Evolutionary conservation across 345 rosid species (phyloP).

Genomic region (Aethionema arabicum): DNA sequence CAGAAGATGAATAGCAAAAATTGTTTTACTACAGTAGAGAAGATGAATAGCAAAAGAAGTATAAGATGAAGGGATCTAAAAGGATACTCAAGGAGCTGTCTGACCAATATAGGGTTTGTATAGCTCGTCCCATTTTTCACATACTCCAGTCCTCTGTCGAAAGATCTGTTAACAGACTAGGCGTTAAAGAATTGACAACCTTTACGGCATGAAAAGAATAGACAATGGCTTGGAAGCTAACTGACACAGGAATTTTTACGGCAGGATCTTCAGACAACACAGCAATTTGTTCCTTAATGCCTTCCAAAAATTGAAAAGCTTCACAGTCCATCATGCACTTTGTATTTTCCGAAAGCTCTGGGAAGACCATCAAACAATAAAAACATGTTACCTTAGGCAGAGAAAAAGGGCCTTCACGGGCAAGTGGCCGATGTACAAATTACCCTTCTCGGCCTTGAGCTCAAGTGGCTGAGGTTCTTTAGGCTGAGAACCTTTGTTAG

Average conservation of each 20-base stretch:
- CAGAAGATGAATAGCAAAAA: neutral
- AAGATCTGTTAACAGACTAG: slow-evolving; percentile 54
- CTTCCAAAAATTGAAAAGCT: slow-evolving; percentile 64
- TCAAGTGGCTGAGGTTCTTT: slow-evolving; percentile 58
- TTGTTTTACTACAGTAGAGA: neutral
- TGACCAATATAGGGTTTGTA: slow-evolving; percentile 59
- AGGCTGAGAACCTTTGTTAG: slow-evolving; percentile 38
- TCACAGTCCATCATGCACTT: slow-evolving; percentile 88
- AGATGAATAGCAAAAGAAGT: neutral
- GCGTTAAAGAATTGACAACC: slow-evolving; percentile 18
- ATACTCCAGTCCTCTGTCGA: slow-evolving; percentile 63
- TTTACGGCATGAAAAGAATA: slow-evolving; percentile 3
- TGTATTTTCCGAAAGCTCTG: slow-evolving; percentile 78
- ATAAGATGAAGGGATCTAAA: slow-evolving; percentile 23
- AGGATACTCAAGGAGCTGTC: slow-evolving; percentile 83
- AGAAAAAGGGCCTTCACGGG: neutral
- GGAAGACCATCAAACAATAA: slow-evolving; percentile 19
- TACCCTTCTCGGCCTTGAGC: slow-evolving; percentile 65
- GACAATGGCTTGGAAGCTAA: slow-evolving; percentile 13
- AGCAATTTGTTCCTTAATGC: slow-evolving; percentile 78
- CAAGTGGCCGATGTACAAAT: slow-evolving; percentile 13
- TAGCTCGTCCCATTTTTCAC: slow-evolving; percentile 48
- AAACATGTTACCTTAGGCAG: slow-evolving; percentile 1
- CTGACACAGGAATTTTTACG: slow-evolving; percentile 77
- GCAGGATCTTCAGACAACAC: slow-evolving; percentile 71